Evolutionary conservation across 2,329 filamentous ascomycete genomes (phyloP), one percentile per base, ranked within the genome.

Genomic region (Cladobotryum mycophilum): DNA sequence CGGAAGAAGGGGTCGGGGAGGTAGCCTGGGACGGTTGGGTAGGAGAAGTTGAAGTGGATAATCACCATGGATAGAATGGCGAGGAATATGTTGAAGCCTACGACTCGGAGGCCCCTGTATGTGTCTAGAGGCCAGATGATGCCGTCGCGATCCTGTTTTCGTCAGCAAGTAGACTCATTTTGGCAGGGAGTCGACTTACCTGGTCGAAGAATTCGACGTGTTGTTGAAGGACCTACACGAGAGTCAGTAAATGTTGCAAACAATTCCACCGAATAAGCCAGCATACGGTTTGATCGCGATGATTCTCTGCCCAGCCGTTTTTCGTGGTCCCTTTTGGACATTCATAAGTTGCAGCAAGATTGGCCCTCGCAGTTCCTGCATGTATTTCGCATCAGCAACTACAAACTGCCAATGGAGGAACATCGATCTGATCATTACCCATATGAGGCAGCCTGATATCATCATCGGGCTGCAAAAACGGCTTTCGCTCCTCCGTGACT

Each of bases 1-100:
- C 70, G 58, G 45, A 71, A 70, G 4, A 63, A 58, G 5, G 67
- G 65, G 41, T 71, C 71, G 0, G 71, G 71, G 0, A 71, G 5
- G 45, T 56, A 63, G 4, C 65, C 67, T 17, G 64, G 55, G 5
- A 63, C 61, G 0, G 72, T 75, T 2, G 71, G 70, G 51, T 76
- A 76, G 4, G 73, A 74, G 55, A 76, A 73, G 57, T 63, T 67
- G 46, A 62, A 4, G 40, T 73, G 67, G 48, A 75, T 69, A 40
- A 75, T 65, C 11, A 75, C 51, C 13, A 65, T 49, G 3, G 70
- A 61, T 2, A 74, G 48, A 1, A 69, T 11, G 4, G 68, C 73
- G 53, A 75, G 67, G 1, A 68, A 34, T 12, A 71, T 47, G 45
- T 61, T 67, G 59, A 72, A 73, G 0, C 71, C 71, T 0, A 74